phyloP scores from a whole-genome alignment of 345 rosid species.

The Sonneratia alba region DNA sequence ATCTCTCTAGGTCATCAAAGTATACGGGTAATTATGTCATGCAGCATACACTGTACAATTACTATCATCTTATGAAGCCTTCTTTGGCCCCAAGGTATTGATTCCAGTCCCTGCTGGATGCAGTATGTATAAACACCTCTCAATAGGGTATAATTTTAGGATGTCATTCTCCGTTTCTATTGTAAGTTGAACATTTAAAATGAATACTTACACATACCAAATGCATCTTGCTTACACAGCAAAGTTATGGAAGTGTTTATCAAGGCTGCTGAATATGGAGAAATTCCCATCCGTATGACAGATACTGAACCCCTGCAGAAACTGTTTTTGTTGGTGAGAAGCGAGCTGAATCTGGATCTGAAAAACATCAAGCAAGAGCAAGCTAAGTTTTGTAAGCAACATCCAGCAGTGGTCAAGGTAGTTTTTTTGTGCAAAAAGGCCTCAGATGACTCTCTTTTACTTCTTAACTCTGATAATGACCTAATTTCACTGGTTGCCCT shows the following conservation, averaged over 20 bases:
- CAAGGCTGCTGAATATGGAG: slow-evolving; percentile 96
- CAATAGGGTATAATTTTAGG: background rate
- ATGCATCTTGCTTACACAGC: slow-evolving; percentile 33
- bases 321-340: slow-evolving; percentile 89
- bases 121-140: background rate
- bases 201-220: slow-evolving; percentile 1
- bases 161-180: background rate
- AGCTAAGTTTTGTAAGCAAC: slow-evolving; percentile 98
- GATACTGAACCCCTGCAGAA: slow-evolving; percentile 95
- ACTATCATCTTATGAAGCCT: slow-evolving; percentile 89
- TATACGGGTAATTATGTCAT: slow-evolving; percentile 96
- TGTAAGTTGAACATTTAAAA: background rate
- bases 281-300: slow-evolving; percentile 92
- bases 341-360: slow-evolving; percentile 88
- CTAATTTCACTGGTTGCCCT: background rate
- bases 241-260: slow-evolving; percentile 97
- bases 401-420: slow-evolving; percentile 96
- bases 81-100: slow-evolving; percentile 94
- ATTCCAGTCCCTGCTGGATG: background rate
- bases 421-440: slow-evolving; percentile 7
- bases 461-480: background rate
- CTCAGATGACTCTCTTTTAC: background rate
- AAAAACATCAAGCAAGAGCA: slow-evolving; percentile 99
- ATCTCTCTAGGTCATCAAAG: slow-evolving; percentile 92
- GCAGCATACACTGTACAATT: slow-evolving; percentile 89